Conservation (phyloP, 768 basidiomycete genomes). For the Leccinum truebloodii region DNA sequence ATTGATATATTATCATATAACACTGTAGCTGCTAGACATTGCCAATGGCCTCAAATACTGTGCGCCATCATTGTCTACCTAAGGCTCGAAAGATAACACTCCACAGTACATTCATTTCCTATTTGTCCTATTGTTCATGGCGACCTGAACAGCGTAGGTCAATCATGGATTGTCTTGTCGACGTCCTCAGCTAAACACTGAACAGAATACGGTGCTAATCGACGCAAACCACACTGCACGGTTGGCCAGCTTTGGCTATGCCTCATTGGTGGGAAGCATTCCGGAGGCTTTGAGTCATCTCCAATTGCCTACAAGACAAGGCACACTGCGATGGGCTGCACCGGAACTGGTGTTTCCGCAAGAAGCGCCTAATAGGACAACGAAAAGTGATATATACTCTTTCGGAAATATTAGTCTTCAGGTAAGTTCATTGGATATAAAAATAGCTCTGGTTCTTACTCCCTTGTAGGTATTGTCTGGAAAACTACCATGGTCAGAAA, state of each 20-base stretch:
- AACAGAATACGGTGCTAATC: background rate
- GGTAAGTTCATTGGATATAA: background rate
- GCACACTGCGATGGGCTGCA: background rate
- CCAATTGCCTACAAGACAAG: background rate
- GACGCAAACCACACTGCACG: background rate
- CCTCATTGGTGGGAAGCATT: background rate
- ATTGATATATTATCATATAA: background rate
- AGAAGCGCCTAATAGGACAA: background rate
- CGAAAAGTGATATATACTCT: background rate
- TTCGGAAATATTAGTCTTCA: background rate
- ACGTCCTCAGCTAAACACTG: background rate
- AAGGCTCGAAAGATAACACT: background rate
- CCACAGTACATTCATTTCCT: background rate
- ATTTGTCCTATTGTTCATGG: background rate
- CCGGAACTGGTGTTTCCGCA: background rate
- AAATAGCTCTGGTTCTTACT: too few relatives aligned
- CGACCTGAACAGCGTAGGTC: background rate
- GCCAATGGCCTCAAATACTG: background rate
- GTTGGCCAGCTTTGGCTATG: background rate
- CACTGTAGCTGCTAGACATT: background rate
- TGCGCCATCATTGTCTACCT: background rate
- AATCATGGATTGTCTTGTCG: background rate
- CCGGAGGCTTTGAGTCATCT: background rate
- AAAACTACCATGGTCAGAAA: too few relatives aligned
- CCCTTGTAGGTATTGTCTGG: too few relatives aligned